Evolutionary conservation across 805 yeast species (phyloP).

Genomic region (Metschnikowia colocasiae): DNA sequence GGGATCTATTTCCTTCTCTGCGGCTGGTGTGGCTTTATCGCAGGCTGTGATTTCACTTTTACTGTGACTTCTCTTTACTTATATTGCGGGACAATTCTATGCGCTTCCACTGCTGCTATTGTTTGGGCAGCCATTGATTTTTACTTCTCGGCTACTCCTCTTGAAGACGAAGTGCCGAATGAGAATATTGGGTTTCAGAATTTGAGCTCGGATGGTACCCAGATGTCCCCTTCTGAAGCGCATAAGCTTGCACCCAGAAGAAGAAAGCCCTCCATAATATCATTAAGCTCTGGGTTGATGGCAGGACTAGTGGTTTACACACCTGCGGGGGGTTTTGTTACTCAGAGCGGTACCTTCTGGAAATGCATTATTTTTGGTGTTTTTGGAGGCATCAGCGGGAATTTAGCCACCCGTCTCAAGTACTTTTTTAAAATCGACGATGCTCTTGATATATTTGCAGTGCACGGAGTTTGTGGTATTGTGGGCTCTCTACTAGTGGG

Average conservation of each 20-base stretch:
- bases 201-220: neutral
- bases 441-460: slow-evolving; percentile 41
- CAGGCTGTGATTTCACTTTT: slow-evolving; percentile 42
- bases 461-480: slow-evolving; percentile 42
- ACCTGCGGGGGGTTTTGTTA: slow-evolving; percentile 41
- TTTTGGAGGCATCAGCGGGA: slow-evolving; percentile 35
- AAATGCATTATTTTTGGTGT: slow-evolving; percentile 38
- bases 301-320: slow-evolving; percentile 42
- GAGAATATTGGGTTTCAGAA: slow-evolving; percentile 5
- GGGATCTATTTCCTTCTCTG: slow-evolving; percentile 25
- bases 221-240: neutral
- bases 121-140: slow-evolving; percentile 38
- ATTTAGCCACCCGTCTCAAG: slow-evolving; percentile 39
- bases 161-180: slow-evolving; percentile 21
- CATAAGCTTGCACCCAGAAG: slow-evolving; percentile 14
- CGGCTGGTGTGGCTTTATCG: slow-evolving; percentile 44
- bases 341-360: slow-evolving; percentile 36
- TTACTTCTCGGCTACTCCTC: slow-evolving; percentile 37
- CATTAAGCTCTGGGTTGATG: slow-evolving; percentile 40
- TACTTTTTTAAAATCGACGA: slow-evolving; percentile 39
- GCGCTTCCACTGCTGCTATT: slow-evolving; percentile 34
- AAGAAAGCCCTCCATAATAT: slow-evolving; percentile 33
- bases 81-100: slow-evolving; percentile 30
- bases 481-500: slow-evolving; percentile 41
- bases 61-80: slow-evolving; percentile 31